Evolutionary conservation across 768 basidiomycete species (phyloP), one percentile per base, ranked within the genome.

Genomic region (Lactifluus hygrophoroides): DNA sequence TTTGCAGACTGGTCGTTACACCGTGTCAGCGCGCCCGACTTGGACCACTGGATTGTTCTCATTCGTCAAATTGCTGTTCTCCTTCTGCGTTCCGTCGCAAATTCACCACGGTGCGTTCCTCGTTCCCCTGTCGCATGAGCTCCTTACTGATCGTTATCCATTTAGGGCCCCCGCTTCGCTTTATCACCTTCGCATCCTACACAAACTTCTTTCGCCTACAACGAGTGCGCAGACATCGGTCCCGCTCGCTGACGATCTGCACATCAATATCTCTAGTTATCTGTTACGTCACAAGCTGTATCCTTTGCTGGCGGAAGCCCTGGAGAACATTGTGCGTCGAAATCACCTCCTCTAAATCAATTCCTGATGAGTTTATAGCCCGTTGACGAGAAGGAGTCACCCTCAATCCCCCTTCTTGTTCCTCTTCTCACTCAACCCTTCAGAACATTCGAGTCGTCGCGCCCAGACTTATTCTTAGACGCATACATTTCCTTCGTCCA

Each of bases 371-470:
- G 25, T 32, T 34, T 43, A 27, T 64, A 88, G 86, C 80, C 80
- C 9, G 42, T 78, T 0, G 77, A 82, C 40, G 73, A 79, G 34
- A 88, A 88, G 68, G 73, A 77, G 27, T 76, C 81, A 2, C 75
- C 81, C 0, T 64, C 67, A 25, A 70, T 88, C 0, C 76, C 80
- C 0, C 65, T 88, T 28, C 63, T 88, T 53, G 66, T 73, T 16
- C 70, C 74, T 59, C 80, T 94, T 54, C 75, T 95, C 57, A 78
- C 85, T 2, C 73, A 94, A 44, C 87, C 89, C 0, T 71, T 91
- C 0, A 76, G 45, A 7, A 56, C 44, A 3, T 52, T 63, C 16
- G 32, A 30, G 11, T 14, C 53, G 1, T 51, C 57, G 14, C 43
- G 30, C 23, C 43, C 51, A 19, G 64, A 63, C 6, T 25, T 14